Evolutionary conservation across 2,329 filamentous ascomycete genomes (phyloP), one percentile per base, ranked within the genome.

Genomic region (Ceratocystis variospora): DNA sequence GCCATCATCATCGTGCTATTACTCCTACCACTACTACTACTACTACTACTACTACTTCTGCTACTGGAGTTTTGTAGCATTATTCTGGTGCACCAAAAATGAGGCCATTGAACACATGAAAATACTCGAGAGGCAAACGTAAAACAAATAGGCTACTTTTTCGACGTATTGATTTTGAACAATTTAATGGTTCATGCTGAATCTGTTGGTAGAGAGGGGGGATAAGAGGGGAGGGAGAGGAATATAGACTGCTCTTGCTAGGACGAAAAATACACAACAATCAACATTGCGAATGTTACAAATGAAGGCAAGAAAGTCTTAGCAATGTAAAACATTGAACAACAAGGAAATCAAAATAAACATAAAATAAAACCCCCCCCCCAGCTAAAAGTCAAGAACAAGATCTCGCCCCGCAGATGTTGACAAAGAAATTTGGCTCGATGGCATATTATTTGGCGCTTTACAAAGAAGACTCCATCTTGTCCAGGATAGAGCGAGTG

Each of bases 401-500:
- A 41, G 37, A 41, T 41, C 37, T 22, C 22, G 22, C 17, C 10
- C 53, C 28, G 25, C 28, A 57, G 15, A 57, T 57, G 25, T 57
- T 57, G 25, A 57, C 10, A 31, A 57, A 57, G 53, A 57, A 28
- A 57, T 31, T 57, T 57, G 53, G 53, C 53, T 57, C 53, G 28
- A 5, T 33, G 53, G 53, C 28, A 57, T 57, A 57, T 57, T 57
- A 31, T 31, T 57, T 19, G 31, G 41, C 37, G 22, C 44, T 66
- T 63, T 68, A 68, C 61, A 66, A 64, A 59, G 64, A 66, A 31
- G 64, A 33, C 82, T 97, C 93, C 91, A 99, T 96, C 83, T 94
- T 90, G 81, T 92, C 85, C 74, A 99, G 83, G 74, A 99, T 89
- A 73, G 94, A 92, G 73, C 87, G 83, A 73, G 94, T 97, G 81